Evolutionary conservation across 139 green algal genomes (phyloP), one percentile per base, ranked within the genome.

Genomic region (Monoraphidium neglectum): DNA sequence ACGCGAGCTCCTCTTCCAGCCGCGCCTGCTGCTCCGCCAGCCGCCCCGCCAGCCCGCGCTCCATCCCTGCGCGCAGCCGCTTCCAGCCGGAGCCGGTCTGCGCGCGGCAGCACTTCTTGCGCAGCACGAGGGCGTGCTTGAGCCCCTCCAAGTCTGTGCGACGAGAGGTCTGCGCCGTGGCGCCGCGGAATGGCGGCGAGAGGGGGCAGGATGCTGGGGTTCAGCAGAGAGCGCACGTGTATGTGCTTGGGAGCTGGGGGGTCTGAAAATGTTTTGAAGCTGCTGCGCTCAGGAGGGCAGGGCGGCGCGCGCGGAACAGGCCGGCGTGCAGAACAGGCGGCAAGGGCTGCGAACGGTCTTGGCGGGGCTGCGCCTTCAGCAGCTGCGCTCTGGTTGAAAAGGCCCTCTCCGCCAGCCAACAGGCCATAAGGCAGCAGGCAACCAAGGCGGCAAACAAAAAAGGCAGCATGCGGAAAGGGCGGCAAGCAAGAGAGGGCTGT

Each of bases 31-130:
- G 72, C 70, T 79, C 46, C 35, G 66, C 61, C 62, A 83, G 68
- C 18, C 77, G 70, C 38, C 68, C 54, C 24, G 54, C 65, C 75
- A 80, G 66, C 37, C 72, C 30, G 37, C 65, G 37, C 66, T 80
- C 75, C 76, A 86, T 76, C 23, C 18, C n/a, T 2, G 61, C 21
- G 21, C 86, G 84, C 70, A 72, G 77, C 78, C 88, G 76, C 81
- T 94, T 94, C 84, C 87, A 92, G 32, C 64, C 72, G 40, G 82
- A 74, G 18, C 76, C 67, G 6, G 84, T 92, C 33, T 72, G 75
- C 38, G 85, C 70, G 59, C 92, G 86, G 82, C 87, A 92, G 15
- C 89, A 68, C 53, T 81, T 77, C 74, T 94, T 94, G n/a, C 93
- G 82, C 64, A 80, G 59, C 43, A 77, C 85, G 28, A 92, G 84